phyloP scores from a whole-genome alignment of 2,329 filamentous ascomycete genomes.

The Aspergillus oerlinghausenensis region DNA sequence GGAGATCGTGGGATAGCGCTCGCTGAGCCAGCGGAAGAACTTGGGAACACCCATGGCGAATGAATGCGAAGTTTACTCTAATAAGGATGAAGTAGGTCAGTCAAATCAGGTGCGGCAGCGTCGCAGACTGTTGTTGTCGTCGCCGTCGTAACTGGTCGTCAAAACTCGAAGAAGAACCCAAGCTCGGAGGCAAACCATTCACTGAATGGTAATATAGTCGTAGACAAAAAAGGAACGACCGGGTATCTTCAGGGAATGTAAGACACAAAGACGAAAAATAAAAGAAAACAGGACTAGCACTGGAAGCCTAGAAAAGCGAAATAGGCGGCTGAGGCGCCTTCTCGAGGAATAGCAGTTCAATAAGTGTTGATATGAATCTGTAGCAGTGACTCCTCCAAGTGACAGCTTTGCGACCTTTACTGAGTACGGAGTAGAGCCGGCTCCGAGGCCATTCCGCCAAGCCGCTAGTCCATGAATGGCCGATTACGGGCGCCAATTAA shows the following conservation, averaged over 20 bases:
- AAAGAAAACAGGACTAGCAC: conserved; percentile 7
- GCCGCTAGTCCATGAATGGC: conserved; percentile 23
- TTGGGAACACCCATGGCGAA: conserved; percentile 67
- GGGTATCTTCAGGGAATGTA: conserved; percentile 16
- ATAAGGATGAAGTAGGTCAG: conserved; percentile 8
- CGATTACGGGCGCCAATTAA: conserved; percentile 27
- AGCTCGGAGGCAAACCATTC: conserved; percentile 15
- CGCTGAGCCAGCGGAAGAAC: conserved; percentile 98
- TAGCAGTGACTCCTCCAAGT: neutral
- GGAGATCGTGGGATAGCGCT: conserved; percentile 97
- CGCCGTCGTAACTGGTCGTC: conserved; percentile 7
- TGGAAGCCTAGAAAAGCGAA: conserved; percentile 6
- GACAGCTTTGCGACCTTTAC: conserved; percentile 4
- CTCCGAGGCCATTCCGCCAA: conserved; percentile 16
- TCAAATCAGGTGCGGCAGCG: conserved; percentile 2
- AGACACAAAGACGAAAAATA: conserved; percentile 13
- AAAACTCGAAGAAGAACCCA: conserved; percentile 17
- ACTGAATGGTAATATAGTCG: conserved; percentile 10
- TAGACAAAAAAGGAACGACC: conserved; percentile 13
- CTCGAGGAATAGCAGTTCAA: neutral
- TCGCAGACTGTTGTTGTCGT: conserved; percentile 15
- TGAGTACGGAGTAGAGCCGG: neutral
- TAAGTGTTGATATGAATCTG: neutral
- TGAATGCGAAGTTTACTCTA: conserved; percentile 8
- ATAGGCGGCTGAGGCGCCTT: conserved; percentile 7